These are phyloP conservation scores for Hypoxylon fragiforme DNA, from an alignment of 495 filamentous ascomycete genomes.

Conservation along the genomic window DNA sequence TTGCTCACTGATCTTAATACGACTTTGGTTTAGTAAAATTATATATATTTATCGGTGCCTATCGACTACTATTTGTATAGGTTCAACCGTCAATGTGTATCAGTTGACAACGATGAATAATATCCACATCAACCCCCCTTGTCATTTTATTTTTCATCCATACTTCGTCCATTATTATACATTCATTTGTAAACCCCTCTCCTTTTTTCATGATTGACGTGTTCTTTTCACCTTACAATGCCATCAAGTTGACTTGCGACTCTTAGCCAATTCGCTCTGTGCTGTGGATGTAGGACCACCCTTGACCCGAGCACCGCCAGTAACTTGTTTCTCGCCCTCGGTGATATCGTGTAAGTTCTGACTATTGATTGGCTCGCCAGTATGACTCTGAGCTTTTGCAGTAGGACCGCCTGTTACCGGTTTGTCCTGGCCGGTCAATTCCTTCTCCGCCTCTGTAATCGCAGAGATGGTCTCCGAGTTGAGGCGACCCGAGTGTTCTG, in stretches of 20 bases:
- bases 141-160: too few relatives aligned
- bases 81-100: too few relatives aligned
- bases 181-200: too few relatives aligned
- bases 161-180: too few relatives aligned
- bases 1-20: slow-evolving; percentile 21
- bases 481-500: slow-evolving; percentile 21
- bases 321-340: slow-evolving; percentile 33
- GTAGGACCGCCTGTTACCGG: slow-evolving; percentile 34
- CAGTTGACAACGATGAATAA: too few relatives aligned
- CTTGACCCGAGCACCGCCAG: slow-evolving; percentile 28
- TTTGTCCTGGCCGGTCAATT: slow-evolving; percentile 14
- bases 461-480: slow-evolving; percentile 34
- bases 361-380: slow-evolving; percentile 25
- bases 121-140: too few relatives aligned
- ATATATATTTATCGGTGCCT: not conserved
- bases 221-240: too few relatives aligned
- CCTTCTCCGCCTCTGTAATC: slow-evolving; percentile 28
- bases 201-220: too few relatives aligned
- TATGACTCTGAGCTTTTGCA: slow-evolving; percentile 34
- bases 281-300: slow-evolving; percentile 35
- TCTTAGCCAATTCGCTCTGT: slow-evolving; percentile 38
- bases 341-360: slow-evolving; percentile 38
- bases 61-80: not conserved
- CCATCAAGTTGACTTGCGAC: not conserved
- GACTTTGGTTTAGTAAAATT: too few relatives aligned